Evolutionary conservation across 768 basidiomycete species (phyloP).

Genomic region (Boletus tomentosulus): DNA sequence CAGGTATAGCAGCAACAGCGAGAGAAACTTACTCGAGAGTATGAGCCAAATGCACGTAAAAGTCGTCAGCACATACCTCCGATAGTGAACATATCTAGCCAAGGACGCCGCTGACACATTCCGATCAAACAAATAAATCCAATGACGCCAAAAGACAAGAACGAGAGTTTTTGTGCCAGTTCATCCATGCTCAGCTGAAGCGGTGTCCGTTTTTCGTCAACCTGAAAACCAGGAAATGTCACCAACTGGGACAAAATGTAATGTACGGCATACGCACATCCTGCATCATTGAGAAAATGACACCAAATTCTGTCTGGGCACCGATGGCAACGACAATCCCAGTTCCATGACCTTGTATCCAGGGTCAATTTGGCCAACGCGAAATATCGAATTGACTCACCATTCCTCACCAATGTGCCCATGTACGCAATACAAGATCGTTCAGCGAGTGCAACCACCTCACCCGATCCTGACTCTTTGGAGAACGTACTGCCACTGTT

Average conservation of each 20-base stretch:
- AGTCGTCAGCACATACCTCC: constrained; percentile 58
- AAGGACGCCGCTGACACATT: constrained; percentile 76
- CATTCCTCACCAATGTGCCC: constrained; percentile 92
- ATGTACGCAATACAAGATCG: constrained; percentile 88
- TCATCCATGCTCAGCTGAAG: constrained; percentile 95
- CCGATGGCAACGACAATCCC: constrained; percentile 89
- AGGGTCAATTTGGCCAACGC: constrained; percentile 1
- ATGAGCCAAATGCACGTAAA: constrained; percentile 3
- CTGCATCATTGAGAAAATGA: constrained; percentile 98
- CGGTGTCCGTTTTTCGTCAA: constrained; percentile 89
- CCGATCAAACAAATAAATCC: constrained; percentile 92
- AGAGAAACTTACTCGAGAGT: constrained; percentile 66
- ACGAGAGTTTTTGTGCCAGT: constrained; percentile 85
- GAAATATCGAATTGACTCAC: constrained; percentile 34
- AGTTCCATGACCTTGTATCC: constrained; percentile 59
- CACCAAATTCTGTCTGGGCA: constrained; percentile 86
- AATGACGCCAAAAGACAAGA: constrained; percentile 91
- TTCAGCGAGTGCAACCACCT: constrained; percentile 67
- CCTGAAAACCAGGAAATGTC: constrained; percentile 25
- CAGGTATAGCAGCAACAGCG: constrained; percentile 97
- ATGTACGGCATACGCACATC: constrained; percentile 50
- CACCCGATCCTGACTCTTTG: constrained; percentile 33
- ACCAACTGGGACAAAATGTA: not conserved
- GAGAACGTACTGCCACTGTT: constrained; percentile 15
- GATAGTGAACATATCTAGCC: constrained; percentile 99